Base-by-base conservation (phyloP, 2,329 filamentous ascomycete genomes). In the Dactylellina cionopaga region DNA sequence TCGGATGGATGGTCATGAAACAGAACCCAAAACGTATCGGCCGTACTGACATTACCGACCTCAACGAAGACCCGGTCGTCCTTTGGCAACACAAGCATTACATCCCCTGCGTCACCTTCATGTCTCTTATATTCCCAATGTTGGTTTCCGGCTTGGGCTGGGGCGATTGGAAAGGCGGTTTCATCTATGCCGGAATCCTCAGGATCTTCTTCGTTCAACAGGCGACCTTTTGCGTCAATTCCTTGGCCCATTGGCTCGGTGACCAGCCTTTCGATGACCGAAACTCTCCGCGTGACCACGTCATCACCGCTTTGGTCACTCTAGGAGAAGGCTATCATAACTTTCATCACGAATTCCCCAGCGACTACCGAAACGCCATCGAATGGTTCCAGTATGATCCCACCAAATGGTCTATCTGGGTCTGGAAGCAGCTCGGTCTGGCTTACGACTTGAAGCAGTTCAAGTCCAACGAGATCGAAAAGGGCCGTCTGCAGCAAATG, bases 291-390 rank as follows among this genome's bases (percentile, higher is more conserved):
- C 89, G 92, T 80, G 92, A 96, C 78, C 91, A 96, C 82, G 86
- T 94, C 79, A 87, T 96, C 81, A 96, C 92, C 39, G 92, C 92
- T 44, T 83, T 96, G 15, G 89, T 92, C 77, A 96, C 92, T 43
- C 89, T 96, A 19, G 92, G 92, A 51, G 92, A 93, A 82, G 92
- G 92, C 27, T 96, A 96, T 84, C 92, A 96, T 86, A 96, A 96
- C 86, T 96, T 96, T 86, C 92, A 96, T 83, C 92, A 96, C 85
- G 92, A 96, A 81, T 96, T 96, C 83, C 92, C 92, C 60, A 94
- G 91, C 9, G 92, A 96, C 81, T 96, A 95, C 87, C 91, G 92
- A 80, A 96, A 96, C 80, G 92, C 91, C 74, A 94, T 95, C 77
- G 85, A 92, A 82, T 96, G 92, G 91, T 90, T 88, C 83, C 92